These are phyloP conservation scores for Coemansia sp. DNA, from an alignment of 192 early-diverging fungal species.

Conservation along the genomic window DNA sequence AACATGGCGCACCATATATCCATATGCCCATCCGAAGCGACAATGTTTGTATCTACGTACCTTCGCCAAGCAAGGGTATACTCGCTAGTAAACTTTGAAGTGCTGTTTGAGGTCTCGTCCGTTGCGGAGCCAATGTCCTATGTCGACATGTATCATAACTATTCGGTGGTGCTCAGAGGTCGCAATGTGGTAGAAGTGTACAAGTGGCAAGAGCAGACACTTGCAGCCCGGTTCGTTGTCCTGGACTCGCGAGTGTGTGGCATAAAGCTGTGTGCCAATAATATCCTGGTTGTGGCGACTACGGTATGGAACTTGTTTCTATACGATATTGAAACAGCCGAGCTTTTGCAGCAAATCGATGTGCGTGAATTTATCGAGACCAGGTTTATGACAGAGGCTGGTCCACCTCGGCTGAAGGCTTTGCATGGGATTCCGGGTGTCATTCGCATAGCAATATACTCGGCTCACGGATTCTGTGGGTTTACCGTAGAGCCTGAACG, in stretches of 20 bases:
- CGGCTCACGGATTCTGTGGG: conserved; percentile 2
- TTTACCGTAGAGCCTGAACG: background rate
- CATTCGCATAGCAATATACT: conserved; percentile 4
- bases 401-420: background rate
- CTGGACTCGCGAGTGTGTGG: conserved; percentile 13
- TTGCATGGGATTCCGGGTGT: background rate
- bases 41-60: conserved; percentile 19
- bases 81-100: conserved; percentile 2
- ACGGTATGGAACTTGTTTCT: conserved; percentile 15
- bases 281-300: conserved; percentile 8
- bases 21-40: conserved; percentile 16
- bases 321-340: background rate
- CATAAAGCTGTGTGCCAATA: conserved; percentile 13
- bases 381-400: conserved; percentile 2
- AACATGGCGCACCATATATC: conserved; percentile 19
- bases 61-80: conserved; percentile 21
- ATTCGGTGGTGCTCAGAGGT: conserved; percentile 12
- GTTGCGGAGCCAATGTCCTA: conserved; percentile 4
- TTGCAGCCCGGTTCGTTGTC: conserved; percentile 10
- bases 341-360: background rate
- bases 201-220: conserved; percentile 8
- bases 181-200: conserved; percentile 15
- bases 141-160: conserved; percentile 15
- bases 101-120: conserved; percentile 7
- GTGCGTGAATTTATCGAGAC: conserved; percentile 9